phyloP scores from a whole-genome alignment of 1,284 basidiomycete species.

The Boletus semigastroideus region DNA sequence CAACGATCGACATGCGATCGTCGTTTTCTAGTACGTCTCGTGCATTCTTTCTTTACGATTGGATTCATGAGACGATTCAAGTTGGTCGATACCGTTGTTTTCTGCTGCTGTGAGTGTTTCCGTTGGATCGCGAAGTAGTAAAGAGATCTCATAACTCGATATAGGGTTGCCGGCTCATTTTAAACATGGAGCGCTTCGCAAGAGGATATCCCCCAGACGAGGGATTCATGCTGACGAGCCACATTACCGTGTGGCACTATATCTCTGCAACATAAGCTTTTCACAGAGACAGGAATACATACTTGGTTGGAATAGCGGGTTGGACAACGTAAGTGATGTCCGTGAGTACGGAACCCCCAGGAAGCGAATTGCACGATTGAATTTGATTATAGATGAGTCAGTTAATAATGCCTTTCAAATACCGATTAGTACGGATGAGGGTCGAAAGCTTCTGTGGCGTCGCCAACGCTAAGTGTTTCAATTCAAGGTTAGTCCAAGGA shows the following conservation, averaged over 20 bases:
- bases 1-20: slow-evolving; percentile 1
- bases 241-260: slow-evolving; percentile 6
- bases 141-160: not conserved
- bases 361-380: not conserved
- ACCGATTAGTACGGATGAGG: not conserved
- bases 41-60: not conserved
- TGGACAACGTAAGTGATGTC: not conserved
- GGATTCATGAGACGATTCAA: slow-evolving; percentile 4
- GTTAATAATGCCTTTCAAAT: not conserved
- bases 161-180: slow-evolving; percentile 20
- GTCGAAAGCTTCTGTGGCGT: no score
- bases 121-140: not conserved
- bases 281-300: not conserved
- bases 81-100: slow-evolving; percentile 15
- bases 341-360: not conserved
- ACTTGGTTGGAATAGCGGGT: not conserved
- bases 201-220: slow-evolving; percentile 5
- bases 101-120: slow-evolving; percentile 12
- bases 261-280: not conserved
- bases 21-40: slow-evolving; percentile 11
- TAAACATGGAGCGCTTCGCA: slow-evolving; percentile 20
- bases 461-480: no score
- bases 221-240: slow-evolving; percentile 13
- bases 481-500: no score
- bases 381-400: not conserved